phyloP scores from a whole-genome alignment of 2,329 filamentous ascomycete genomes.

The Ophiostoma montium region DNA sequence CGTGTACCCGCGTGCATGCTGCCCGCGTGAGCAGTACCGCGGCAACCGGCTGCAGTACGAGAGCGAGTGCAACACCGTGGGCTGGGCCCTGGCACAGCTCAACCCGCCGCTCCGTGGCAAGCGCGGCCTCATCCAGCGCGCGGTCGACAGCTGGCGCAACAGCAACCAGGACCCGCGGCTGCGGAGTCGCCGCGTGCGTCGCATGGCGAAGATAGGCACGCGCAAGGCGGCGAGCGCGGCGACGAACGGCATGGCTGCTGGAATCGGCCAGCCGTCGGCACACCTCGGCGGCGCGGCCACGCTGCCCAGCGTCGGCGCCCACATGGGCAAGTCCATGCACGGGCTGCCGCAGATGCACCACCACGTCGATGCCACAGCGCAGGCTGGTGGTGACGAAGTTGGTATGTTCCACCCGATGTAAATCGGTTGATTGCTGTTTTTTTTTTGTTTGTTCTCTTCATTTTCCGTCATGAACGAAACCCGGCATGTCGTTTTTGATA shows the following conservation, averaged over 20 bases:
- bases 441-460: conserved; percentile 5
- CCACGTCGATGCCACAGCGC: conserved; percentile 51
- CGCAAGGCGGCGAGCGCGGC: conserved; percentile 48
- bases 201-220: conserved; percentile 92
- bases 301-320: conserved; percentile 42
- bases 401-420: conserved; percentile 98
- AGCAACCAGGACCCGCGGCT: conserved; percentile 93
- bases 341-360: conserved; percentile 66
- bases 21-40: conserved; percentile 87
- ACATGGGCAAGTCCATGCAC: conserved; percentile 52
- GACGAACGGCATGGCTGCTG: conserved; percentile 23
- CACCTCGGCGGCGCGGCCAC: conserved; percentile 35
- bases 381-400: conserved; percentile 68
- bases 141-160: conserved; percentile 97
- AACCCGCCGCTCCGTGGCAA: conserved; percentile 87
- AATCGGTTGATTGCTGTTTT: conserved; percentile 25
- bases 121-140: conserved; percentile 87
- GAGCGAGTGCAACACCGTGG: conserved; percentile 98
- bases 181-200: conserved; percentile 77
- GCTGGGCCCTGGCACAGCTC: conserved; percentile 91
- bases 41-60: conserved; percentile 94
- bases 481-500: conserved; percentile 15
- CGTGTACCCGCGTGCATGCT: conserved; percentile 91
- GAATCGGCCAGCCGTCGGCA: conserved; percentile 10
- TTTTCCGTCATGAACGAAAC: conserved; percentile 14